Percentiles rank a stretch among this genome's conserved stretches.
Conservation (phyloP, 805 yeast species). For the Isabelozyma gotoi region DNA sequence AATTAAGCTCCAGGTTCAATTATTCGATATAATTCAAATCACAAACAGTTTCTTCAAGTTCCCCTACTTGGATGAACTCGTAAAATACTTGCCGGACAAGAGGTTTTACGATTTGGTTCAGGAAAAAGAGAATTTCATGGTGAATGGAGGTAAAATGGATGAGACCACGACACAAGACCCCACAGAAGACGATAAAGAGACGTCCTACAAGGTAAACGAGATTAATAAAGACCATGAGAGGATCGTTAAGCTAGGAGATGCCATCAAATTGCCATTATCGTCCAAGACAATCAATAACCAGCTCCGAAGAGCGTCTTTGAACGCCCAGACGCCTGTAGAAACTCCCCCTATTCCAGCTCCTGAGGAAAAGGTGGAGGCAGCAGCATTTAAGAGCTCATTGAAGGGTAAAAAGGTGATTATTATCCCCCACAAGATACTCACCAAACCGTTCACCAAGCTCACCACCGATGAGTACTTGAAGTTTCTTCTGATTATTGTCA, state of each 20-base stretch:
- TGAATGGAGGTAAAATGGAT: slow-evolving; percentile 12
- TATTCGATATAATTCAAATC: slow-evolving; percentile 15
- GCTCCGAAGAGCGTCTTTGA: slow-evolving; percentile 15
- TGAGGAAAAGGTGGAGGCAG: background rate
- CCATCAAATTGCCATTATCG: slow-evolving; percentile 24
- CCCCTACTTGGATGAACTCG: slow-evolving; percentile 26
- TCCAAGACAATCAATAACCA: slow-evolving; percentile 29
- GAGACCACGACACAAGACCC: slow-evolving; percentile 9
- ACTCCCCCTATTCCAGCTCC: background rate
- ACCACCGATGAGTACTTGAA: slow-evolving; percentile 35
- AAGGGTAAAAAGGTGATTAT: slow-evolving; percentile 27
- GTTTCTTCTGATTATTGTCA: slow-evolving; percentile 36
- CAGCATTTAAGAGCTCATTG: background rate
- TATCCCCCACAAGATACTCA: slow-evolving; percentile 42
- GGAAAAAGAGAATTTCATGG: slow-evolving; percentile 29
- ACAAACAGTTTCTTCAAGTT: slow-evolving; percentile 10
- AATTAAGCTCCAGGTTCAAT: slow-evolving; percentile 20
- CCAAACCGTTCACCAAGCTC: slow-evolving; percentile 38
- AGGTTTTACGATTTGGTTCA: slow-evolving; percentile 28
- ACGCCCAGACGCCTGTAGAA: background rate
- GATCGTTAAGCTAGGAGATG: slow-evolving; percentile 30
- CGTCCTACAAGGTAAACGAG: slow-evolving; percentile 7
- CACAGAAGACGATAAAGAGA: slow-evolving; percentile 1
- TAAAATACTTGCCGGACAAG: slow-evolving; percentile 18
- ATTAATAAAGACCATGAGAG: slow-evolving; percentile 14